Evolutionary conservation across 768 basidiomycete species (phyloP), one percentile per base, ranked within the genome.

Genomic region (Tylopilus balloui): DNA sequence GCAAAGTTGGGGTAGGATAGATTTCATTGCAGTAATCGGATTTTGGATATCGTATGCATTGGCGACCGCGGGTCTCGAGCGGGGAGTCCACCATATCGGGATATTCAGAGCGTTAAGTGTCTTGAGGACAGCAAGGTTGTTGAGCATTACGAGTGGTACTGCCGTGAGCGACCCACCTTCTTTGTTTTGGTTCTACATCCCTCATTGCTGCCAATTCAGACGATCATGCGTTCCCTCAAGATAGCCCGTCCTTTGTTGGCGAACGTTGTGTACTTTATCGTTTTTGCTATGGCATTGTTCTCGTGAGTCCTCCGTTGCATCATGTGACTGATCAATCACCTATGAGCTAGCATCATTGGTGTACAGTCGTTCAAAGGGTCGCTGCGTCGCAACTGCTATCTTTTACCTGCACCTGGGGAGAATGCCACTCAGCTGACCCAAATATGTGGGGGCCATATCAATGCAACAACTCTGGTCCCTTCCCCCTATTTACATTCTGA

Each of bases 291-390:
- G 72, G 69, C 82, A 12, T 61, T 98, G 6, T 96, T 97, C 67
- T 91, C 89, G 88, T 90, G 50, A 58, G 85, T 17, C 31, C 4
- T 14, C 19, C 20, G 21, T 25, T 19, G 6, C 24, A 13, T 42
- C 14, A 12, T 42, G 31, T 35, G n/a, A 21, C 12, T 29, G 11
- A 35, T 41, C 14, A 38, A 17, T 19, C 12, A 20, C 32, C 28
- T 42, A 52, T 48, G 20, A 9, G 24, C 19, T 15, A 64, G 90
- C 4, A 88, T 97, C 60, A 88, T 96, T 49, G 94, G 95, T n/a
- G 80, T 96, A 1, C 92, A 97, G 58, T 81, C 89, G 0, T 99
- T 99, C 74, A 82, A 85, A 49, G 92, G 92, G 1, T 93, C 91
- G 1, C 73, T 88, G 35, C 74, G 83, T 15, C 78, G 87, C 8